Base-by-base conservation (phyloP, 345 rosid species). In the Pelargonium nanum region DNA sequence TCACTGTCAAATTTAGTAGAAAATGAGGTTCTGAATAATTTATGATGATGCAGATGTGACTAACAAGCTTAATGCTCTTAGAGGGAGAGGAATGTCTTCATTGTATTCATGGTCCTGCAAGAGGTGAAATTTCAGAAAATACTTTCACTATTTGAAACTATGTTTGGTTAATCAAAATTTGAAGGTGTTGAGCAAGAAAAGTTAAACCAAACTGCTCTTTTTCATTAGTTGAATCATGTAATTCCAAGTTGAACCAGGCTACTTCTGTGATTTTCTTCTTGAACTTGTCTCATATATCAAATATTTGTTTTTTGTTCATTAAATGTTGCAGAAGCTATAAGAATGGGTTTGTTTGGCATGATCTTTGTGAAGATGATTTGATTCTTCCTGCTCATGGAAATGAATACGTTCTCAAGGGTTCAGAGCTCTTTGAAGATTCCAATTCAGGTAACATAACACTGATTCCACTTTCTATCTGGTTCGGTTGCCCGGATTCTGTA, bases 301-400 rank as follows among this genome's bases (percentile, higher is more conserved):
- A n/a, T n/a, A n/a, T 34, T 22, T 56, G 19, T 19, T 50, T 55
- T 16, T 40, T 40, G 48, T 40, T 40, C 48, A 0, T 65, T 55
- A 20, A 53, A 66, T 19, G 48, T 23, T 65, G 79, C 81, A 94
- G 96, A 76, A 90, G 87, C 87, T 94, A 86, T 72, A 94, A 88
- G 75, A 93, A 81, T 75, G 99, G 97, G 70, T 89, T 83, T 74
- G 97, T 93, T 6, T 93, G 99, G 99, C 96, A 93, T 71, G 99
- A 93, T 62, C 88, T 93, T 4, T 69, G 78, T 25, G 92, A 80
- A 68, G 97, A 93, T 66, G 99, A 93, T 57, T 64, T 86, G 22
- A 84, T 93, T 70, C 71, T 87, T 63, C 99, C 97, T 5, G 87
- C 88, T 54, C 87, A 93, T 72, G 92, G 95, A 60, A 83, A 73